Conservation (phyloP, 140 eudicot species). For the Anethum foeniculum region DNA sequence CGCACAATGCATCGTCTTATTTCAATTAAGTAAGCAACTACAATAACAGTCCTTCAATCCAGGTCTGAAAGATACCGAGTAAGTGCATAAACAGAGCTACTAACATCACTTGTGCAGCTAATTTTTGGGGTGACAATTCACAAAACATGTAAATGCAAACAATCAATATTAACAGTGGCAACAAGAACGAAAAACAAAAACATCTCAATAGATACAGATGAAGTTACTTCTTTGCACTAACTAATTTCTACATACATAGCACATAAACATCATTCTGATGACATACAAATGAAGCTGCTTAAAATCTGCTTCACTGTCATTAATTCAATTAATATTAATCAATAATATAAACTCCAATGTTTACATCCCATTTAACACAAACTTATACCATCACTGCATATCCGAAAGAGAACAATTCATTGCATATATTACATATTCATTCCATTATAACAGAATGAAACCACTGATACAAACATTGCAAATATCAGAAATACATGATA, state of each 20-base stretch:
- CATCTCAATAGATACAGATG: too few species aligned
- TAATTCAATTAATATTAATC: not conserved
- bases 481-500: not conserved
- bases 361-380: not conserved
- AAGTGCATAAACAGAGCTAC: not conserved
- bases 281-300: not conserved
- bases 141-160: not conserved
- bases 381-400: not conserved
- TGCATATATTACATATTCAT: not conserved
- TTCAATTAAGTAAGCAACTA: too few species aligned
- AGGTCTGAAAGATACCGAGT: not conserved
- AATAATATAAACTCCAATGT: not conserved
- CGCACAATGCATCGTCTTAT: too few species aligned
- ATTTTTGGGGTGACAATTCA: not conserved
- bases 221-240: too few species aligned
- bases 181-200: too few species aligned
- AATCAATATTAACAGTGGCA: too few species aligned
- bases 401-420: not conserved
- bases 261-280: not conserved
- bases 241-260: too few species aligned
- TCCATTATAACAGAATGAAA: not conserved
- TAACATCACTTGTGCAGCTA: not conserved
- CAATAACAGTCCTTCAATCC: not conserved
- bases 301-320: not conserved
- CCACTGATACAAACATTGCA: not conserved